A percentile compares a stretch with the other conserved stretches of the same genome.
phyloP scores from a whole-genome alignment of 2,329 filamentous ascomycete genomes.

The Pseudogymnoascus sp. region DNA sequence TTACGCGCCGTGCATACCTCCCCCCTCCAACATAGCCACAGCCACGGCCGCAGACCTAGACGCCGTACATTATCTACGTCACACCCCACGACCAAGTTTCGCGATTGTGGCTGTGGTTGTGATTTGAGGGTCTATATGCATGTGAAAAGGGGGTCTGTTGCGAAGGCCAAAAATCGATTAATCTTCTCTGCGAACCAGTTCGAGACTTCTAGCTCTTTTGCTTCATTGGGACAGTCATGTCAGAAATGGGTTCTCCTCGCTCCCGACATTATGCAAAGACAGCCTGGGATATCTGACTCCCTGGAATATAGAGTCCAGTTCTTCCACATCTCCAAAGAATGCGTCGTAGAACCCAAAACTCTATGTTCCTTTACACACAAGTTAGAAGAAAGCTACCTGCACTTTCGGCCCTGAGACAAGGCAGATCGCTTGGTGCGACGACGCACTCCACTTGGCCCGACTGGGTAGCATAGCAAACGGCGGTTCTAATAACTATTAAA shows the following conservation, averaged over 20 bases:
- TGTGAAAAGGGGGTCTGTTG: neutral
- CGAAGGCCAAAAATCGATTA: neutral
- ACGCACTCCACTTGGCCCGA: no score
- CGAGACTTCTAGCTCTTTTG: neutral
- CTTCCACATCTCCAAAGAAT: slow-evolving; percentile 28
- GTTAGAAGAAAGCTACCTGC: no score
- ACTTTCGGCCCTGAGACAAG: no score
- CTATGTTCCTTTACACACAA: no score
- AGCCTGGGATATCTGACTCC: slow-evolving; percentile 26
- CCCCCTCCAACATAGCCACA: neutral
- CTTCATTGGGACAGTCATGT: neutral
- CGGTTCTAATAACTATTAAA: no score
- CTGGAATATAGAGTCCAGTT: slow-evolving; percentile 26
- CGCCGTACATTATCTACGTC: neutral
- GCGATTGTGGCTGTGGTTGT: neutral
- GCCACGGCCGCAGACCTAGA: neutral
- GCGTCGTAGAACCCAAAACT: slow-evolving; percentile 27
- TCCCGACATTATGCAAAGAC: slow-evolving; percentile 30
- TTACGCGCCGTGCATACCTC: neutral
- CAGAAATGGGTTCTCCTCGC: slow-evolving; percentile 25
- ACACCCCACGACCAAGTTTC: neutral
- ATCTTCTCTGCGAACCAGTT: neutral
- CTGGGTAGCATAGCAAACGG: no score
- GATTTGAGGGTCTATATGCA: neutral
- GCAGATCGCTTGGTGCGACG: no score